Evolutionary conservation across 192 early-diverging fungal species (phyloP), one percentile per base, ranked within the genome.

Genomic region (Mortierella hygrophila): DNA sequence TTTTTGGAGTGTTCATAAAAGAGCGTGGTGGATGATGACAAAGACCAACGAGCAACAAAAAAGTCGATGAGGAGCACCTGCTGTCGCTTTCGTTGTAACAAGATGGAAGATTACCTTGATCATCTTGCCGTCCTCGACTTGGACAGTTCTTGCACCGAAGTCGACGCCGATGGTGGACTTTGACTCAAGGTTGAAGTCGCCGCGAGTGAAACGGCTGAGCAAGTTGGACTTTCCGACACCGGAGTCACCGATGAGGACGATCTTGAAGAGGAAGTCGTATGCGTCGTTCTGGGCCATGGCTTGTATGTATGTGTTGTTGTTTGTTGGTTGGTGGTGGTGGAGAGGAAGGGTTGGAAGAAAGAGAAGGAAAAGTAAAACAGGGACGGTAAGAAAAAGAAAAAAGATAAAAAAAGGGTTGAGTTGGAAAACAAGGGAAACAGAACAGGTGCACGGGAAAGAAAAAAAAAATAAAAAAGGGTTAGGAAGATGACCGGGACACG

Each of bases 151-250:
- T 26, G 86, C 82, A 32, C 82, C 79, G 29, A 90, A 82, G 47
- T 90, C 90, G 1, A 90, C 75, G 6, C 90, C 90, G 55, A 90
- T 89, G 42, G 90, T 90, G 13, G 87, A 88, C 41, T 75, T 87
- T 20, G 82, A 82, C 47, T 88, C 82, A 65, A 82, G 86, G 55
- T 89, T 88, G 68, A 90, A 91, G 74, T 81, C 83, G 72, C 89
- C 89, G 68, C 88, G 87, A 68, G 94, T 95, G 89, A 96, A 96
- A 41, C 96, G 91, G 55, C 93, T 91, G 54, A 96, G 89, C 44
- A 96, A 91, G 89, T 95, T 96, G 60, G 94, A 95, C 84, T 96
- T 96, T 70, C 96, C 96, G 87, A 96, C 95, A 77, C 95, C 94
- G 0, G 94, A 95, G 82, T 96, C 95, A 72, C 93, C 93, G 79